Evolutionary conservation across 2,329 filamentous ascomycete genomes (phyloP).

Genomic region (Cryphonectria naterciae): DNA sequence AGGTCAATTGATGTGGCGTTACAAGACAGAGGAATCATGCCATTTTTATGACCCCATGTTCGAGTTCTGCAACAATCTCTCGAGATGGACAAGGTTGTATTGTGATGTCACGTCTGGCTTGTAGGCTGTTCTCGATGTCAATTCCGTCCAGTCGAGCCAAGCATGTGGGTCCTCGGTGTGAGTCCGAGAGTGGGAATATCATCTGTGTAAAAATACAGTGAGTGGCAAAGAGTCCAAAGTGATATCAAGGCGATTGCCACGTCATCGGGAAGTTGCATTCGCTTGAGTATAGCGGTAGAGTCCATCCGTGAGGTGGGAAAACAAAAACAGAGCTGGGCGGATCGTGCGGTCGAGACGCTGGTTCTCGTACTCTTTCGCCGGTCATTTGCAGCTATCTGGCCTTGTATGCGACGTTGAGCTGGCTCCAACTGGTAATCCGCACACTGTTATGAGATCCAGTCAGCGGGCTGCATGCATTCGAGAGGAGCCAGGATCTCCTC

Average conservation of each 20-base stretch:
- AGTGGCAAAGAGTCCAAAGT: background rate
- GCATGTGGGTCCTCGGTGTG: background rate
- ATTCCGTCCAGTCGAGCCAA: background rate
- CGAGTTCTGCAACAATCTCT: background rate
- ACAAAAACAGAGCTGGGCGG: background rate
- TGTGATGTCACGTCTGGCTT: background rate
- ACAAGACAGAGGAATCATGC: background rate
- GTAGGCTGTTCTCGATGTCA: background rate
- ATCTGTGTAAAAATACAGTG: background rate
- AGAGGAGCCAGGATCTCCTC: background rate
- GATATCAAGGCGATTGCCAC: background rate
- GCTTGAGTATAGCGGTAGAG: background rate
- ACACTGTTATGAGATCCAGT: background rate
- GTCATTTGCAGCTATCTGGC: background rate
- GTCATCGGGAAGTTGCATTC: background rate
- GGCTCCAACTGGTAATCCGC: background rate
- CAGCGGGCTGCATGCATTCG: background rate
- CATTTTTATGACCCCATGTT: background rate
- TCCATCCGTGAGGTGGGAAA: background rate
- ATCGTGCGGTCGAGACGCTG: background rate
- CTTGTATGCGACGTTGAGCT: background rate
- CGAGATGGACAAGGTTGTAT: background rate
- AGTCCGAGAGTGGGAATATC: background rate
- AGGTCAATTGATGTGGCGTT: background rate
- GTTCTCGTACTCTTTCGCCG: background rate